phyloP scores from a whole-genome alignment of 805 yeast genomes.

The Candida rishiriensis region DNA sequence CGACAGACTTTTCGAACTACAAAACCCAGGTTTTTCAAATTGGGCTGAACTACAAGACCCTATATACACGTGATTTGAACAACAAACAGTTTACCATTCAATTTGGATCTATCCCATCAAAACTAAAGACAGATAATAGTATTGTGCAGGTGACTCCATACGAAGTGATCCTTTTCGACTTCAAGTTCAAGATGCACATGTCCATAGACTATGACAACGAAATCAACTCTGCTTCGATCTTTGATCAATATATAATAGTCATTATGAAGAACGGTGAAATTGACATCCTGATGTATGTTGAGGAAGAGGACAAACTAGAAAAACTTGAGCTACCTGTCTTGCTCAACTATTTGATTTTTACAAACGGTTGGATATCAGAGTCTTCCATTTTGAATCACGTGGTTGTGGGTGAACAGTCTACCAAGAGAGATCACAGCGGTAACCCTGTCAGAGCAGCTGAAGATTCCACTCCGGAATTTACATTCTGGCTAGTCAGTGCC shows the following conservation, averaged over 20 bases:
- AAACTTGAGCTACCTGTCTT: constrained; percentile 32
- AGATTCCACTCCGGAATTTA: constrained; percentile 29
- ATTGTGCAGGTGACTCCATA: constrained; percentile 73
- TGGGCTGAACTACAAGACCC: constrained; percentile 54
- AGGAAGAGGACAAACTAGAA: constrained; percentile 15
- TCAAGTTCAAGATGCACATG: constrained; percentile 50
- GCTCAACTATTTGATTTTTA: constrained; percentile 43
- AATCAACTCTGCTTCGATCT: constrained; percentile 57
- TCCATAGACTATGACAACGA: constrained; percentile 54
- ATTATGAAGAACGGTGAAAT: constrained; percentile 71
- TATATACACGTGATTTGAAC: constrained; percentile 59
- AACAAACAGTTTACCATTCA: constrained; percentile 61
- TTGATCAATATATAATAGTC: constrained; percentile 59
- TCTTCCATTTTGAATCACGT: constrained; percentile 43
- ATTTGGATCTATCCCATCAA: constrained; percentile 43
- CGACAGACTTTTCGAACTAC: constrained; percentile 61
- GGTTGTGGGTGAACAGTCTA: constrained; percentile 11
- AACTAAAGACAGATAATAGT: constrained; percentile 37
- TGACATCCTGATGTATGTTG: constrained; percentile 43
- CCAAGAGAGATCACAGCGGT: constrained; percentile 23
- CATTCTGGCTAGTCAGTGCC: constrained; percentile 69
- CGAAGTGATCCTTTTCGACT: constrained; percentile 58
- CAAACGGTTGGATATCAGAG: constrained; percentile 62
- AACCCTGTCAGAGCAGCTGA: constrained; percentile 19
- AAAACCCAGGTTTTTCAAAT: constrained; percentile 69